Conservation (phyloP, 257 asterid genomes). For the Avicennia marina region DNA sequence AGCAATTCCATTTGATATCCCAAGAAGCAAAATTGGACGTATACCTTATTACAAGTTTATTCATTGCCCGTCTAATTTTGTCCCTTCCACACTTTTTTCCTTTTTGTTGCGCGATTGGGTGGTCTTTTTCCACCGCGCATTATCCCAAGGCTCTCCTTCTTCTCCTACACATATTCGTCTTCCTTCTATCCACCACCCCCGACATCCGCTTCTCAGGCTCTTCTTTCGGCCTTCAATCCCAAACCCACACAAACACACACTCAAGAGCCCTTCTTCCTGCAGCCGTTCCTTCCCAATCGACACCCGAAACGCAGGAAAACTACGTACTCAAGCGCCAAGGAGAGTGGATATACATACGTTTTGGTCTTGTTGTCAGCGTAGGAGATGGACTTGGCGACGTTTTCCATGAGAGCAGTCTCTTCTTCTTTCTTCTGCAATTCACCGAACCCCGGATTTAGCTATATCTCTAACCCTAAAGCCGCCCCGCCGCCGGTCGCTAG, state of each 20-base stretch:
- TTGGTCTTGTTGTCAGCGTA: neutral
- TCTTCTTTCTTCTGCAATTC: constrained; percentile 35
- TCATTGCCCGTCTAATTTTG: constrained; percentile 12
- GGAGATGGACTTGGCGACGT: constrained; percentile 46
- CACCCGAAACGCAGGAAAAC: neutral
- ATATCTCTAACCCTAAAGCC: constrained; percentile 26
- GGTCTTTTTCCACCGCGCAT: constrained; percentile 22
- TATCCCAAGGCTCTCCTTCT: constrained; percentile 15
- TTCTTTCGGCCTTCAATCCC: neutral
- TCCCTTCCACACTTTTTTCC: constrained; percentile 5
- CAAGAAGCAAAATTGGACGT: too few species aligned
- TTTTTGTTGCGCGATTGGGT: constrained; percentile 25
- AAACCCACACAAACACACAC: neutral
- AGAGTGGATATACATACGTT: neutral
- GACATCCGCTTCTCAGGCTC: constrained; percentile 1
- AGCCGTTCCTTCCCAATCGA: neutral
- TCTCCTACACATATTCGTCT: constrained; percentile 10
- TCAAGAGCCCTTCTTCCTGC: neutral
- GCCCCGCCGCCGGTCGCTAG: constrained; percentile 20
- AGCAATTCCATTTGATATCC: too few species aligned
- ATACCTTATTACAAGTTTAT: too few species aligned
- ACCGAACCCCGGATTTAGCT: constrained; percentile 24
- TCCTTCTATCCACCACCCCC: constrained; percentile 8
- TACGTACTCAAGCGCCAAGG: neutral
- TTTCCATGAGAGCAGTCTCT: constrained; percentile 39